Evolutionary conservation across 306 rosid species (phyloP), one percentile per base, ranked within the genome.

Genomic region (Castanopsis chinensis): DNA sequence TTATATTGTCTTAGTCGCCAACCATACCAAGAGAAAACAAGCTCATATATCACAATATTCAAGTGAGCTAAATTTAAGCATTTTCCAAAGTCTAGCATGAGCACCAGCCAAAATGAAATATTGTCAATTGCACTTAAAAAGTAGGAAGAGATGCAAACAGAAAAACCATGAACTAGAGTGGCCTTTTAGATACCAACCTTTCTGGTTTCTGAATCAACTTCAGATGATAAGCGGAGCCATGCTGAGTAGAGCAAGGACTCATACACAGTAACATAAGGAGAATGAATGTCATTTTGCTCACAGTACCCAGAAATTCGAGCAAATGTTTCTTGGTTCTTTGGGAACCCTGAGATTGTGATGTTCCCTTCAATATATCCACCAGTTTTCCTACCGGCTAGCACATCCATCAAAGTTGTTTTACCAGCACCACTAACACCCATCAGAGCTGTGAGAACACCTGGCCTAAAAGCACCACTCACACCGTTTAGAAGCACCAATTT

Each of bases 401-500:
- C 98, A 84, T 94, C 98, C 98, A 94, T 94, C 67, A 94, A 74
- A 59, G 98, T 94, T 55, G 97, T 94, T 85, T 94, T 94, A n/a
- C 98, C 98, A 72, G 97, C 98, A 59, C 98, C 98, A 45, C 97
- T 92, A 27, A 94, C 90, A 30, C 97, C 98, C 98, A 94, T 94
- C 3, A 94, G 85, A 78, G 98, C 97, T 70, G 98, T 92, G 77
- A 94, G 90, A 78, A 94, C 92, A 43, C 98, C 98, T 28, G 97
- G 98, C 86, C 93, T 89, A 72, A 92, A 94, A 68, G 89, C 89
- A 43, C 97, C 98, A 80, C 94, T 91, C 14, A 92, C 93, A 69
- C 90, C 88, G 60, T 87, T 94, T 65, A 94, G 78, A 69, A 94
- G 93, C 80, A 89, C 90, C 78, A 94, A 76, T 58, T 82, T 94